A percentile compares a stretch with the other conserved stretches of the same genome.
phyloP scores from a whole-genome alignment of 192 early-diverging fungal genomes.

The Backusella tuberculispora region DNA sequence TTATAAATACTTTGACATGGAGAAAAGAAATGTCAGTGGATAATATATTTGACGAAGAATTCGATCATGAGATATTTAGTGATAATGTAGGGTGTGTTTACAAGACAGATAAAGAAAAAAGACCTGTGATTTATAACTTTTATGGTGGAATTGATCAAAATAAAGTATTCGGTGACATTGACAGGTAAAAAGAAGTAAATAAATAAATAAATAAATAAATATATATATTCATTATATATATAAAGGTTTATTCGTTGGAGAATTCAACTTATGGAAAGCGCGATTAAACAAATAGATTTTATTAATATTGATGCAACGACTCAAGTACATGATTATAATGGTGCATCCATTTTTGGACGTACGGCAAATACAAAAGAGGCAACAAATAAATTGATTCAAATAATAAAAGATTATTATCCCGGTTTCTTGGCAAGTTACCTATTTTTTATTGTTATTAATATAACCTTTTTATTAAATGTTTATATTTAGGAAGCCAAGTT shows the following conservation, averaged over 20 bases:
- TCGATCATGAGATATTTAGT: constrained; percentile 50
- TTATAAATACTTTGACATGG: constrained; percentile 55
- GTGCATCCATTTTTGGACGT: constrained; percentile 49
- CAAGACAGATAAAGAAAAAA: constrained; percentile 48
- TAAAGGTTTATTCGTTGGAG: constrained; percentile 63
- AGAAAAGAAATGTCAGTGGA: constrained; percentile 53
- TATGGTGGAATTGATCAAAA: constrained; percentile 55
- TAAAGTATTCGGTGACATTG: constrained; percentile 56
- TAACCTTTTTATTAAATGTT: neutral
- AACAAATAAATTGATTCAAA: constrained; percentile 51
- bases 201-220: neutral
- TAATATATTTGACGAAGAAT: constrained; percentile 48
- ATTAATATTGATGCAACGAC: constrained; percentile 57
- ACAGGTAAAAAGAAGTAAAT: constrained; percentile 12
- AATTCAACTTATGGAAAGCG: constrained; percentile 63
- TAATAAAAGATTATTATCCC: constrained; percentile 65
- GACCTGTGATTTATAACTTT: constrained; percentile 63
- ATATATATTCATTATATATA: neutral
- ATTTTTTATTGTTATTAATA: neutral
- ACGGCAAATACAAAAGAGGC: constrained; percentile 51
- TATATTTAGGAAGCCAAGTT: constrained; percentile 45
- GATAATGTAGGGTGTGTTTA: constrained; percentile 52
- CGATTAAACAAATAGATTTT: constrained; percentile 56
- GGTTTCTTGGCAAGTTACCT: constrained; percentile 51
- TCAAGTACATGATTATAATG: constrained; percentile 66